A percentile compares a stretch with the other conserved stretches of the same genome.
Evolutionary conservation across 2,329 filamentous ascomycete genomes (phyloP).

Genomic region (Penicillium sp.): DNA sequence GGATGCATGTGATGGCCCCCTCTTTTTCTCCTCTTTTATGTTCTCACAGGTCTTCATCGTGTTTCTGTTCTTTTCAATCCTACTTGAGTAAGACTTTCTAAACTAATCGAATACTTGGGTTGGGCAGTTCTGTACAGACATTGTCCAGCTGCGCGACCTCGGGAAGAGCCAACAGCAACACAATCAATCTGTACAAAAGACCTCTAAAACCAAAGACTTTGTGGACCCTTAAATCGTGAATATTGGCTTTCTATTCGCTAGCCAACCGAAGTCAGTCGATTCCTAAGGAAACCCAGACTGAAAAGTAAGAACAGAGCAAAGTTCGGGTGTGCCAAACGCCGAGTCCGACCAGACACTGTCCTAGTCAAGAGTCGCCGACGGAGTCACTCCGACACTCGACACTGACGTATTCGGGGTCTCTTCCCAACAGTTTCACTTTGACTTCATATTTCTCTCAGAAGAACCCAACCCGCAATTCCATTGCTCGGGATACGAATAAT

Average conservation of each 20-base stretch:
- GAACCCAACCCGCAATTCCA: not conserved
- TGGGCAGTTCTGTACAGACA: not conserved
- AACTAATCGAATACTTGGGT: not conserved
- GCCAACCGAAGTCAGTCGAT: not conserved
- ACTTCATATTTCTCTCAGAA: not conserved
- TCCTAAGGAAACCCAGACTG: not conserved
- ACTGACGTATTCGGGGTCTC: conserved; percentile 1
- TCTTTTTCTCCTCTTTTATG: conserved; percentile 26
- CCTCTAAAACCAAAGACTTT: not conserved
- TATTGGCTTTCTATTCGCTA: not conserved
- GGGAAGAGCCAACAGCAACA: not conserved
- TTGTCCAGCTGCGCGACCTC: not conserved
- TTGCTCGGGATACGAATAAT: not conserved
- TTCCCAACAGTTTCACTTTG: conserved; percentile 21
- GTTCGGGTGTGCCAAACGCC: not conserved
- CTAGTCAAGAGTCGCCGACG: not conserved
- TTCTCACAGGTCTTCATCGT: conserved; percentile 6
- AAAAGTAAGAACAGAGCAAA: not conserved
- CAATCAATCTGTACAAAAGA: not conserved
- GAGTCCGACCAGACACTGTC: not conserved
- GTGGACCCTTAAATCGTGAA: not conserved
- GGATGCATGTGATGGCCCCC: conserved; percentile 29
- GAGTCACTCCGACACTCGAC: not conserved
- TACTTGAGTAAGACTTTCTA: not conserved
- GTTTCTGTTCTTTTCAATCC: conserved; percentile 7